phyloP scores from a whole-genome alignment of 306 rosid genomes.

The Cucumis hystrix region DNA sequence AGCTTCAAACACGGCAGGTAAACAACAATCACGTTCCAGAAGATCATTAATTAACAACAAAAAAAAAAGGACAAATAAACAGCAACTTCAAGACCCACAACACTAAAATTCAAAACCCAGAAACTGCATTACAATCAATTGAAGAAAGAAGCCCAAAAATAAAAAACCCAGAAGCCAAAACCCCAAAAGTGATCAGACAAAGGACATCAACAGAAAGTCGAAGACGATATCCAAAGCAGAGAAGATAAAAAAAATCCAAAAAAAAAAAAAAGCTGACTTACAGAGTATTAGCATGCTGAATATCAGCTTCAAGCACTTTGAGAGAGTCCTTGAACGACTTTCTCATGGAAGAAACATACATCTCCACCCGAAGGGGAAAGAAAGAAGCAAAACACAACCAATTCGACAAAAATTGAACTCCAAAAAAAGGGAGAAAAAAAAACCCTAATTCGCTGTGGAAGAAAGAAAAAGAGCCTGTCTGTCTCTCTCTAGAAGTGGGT shows the following conservation, averaged over 20 bases:
- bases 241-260: not conserved
- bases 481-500: not conserved
- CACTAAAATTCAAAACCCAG: not conserved
- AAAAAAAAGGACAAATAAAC: not conserved
- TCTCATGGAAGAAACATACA: slow-evolving; percentile 89
- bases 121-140: not conserved
- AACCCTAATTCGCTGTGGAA: slow-evolving; percentile 13
- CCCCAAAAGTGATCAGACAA: slow-evolving; percentile 3
- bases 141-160: not conserved
- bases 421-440: not conserved
- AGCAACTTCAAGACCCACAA: not conserved
- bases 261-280: slow-evolving; percentile 17
- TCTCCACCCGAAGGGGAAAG: slow-evolving; percentile 12
- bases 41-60: not conserved
- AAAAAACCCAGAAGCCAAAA: not conserved
- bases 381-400: not conserved
- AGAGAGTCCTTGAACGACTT: slow-evolving; percentile 95
- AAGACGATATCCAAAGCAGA: not conserved
- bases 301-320: slow-evolving; percentile 96
- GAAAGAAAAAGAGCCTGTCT: slow-evolving; percentile 3
- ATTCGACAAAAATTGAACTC: not conserved
- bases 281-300: slow-evolving; percentile 94
- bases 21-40: not conserved
- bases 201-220: not conserved
- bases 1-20: slow-evolving; percentile 4